These are phyloP conservation scores for Cladosporium sp. DNA, from an alignment of 2,329 filamentous ascomycete species.

Conservation along the genomic window DNA sequence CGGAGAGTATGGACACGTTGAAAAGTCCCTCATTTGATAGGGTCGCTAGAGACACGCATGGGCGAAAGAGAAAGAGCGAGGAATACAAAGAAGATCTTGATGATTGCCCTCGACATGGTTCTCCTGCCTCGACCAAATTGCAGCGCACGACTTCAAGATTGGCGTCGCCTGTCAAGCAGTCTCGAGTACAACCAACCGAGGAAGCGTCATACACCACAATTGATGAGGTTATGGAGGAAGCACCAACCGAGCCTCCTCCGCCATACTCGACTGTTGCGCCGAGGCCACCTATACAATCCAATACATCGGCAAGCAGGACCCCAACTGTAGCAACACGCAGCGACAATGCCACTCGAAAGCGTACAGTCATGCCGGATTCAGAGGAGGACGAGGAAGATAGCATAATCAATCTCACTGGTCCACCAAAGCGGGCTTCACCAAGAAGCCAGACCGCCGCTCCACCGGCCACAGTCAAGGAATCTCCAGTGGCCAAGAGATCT, in stretches of 20 bases:
- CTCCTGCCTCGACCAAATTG: background rate
- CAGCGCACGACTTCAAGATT: background rate
- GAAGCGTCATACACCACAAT: slow-evolving; percentile 35
- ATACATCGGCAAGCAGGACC: background rate
- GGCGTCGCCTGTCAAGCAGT: background rate
- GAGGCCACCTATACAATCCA: background rate
- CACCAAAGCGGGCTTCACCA: background rate
- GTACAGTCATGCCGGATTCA: slow-evolving; percentile 13
- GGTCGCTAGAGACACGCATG: background rate
- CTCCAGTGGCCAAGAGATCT: background rate
- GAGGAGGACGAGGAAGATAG: slow-evolving; percentile 22
- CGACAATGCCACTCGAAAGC: background rate
- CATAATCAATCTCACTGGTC: slow-evolving; percentile 1
- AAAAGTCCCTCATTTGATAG: slow-evolving; percentile 20
- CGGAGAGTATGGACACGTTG: slow-evolving; percentile 23
- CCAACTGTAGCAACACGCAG: background rate
- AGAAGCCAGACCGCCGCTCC: background rate
- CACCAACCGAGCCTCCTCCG: slow-evolving; percentile 29
- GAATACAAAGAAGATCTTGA: slow-evolving; percentile 31
- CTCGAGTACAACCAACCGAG: slow-evolving; percentile 6
- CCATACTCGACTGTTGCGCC: slow-evolving; percentile 45
- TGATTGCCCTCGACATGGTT: slow-evolving; percentile 10
- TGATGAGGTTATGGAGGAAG: slow-evolving; percentile 32
- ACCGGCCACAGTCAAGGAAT: slow-evolving; percentile 2
- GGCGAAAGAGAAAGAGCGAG: slow-evolving; percentile 45